These are phyloP conservation scores for Litchi chinensis DNA, from an alignment of 345 rosid genomes.

Conservation along the genomic window DNA sequence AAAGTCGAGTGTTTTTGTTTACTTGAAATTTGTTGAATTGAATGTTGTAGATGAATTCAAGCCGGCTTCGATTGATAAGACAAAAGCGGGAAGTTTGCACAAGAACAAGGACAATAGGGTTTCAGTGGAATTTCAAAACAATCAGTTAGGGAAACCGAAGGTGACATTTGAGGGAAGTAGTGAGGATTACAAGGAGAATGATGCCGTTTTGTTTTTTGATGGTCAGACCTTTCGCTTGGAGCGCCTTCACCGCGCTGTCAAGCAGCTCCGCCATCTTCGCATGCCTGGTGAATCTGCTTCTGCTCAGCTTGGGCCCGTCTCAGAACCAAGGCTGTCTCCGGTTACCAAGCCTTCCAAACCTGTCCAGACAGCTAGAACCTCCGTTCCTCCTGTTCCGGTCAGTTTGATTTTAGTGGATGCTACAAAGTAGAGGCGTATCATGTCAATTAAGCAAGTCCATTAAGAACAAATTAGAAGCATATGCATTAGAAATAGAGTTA, in stretches of 20 bases:
- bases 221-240: conserved; percentile 75
- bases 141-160: conserved; percentile 74
- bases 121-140: conserved; percentile 81
- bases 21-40: not conserved
- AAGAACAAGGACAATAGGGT: conserved; percentile 80
- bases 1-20: not conserved
- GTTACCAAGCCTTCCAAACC: conserved; percentile 54
- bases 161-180: conserved; percentile 87
- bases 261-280: conserved; percentile 71
- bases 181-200: conserved; percentile 81
- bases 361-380: conserved; percentile 37
- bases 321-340: conserved; percentile 58
- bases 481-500: not conserved
- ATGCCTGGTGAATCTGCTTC: conserved; percentile 66
- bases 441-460: not conserved
- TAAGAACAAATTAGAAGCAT: not conserved
- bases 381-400: conserved; percentile 55
- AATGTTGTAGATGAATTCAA: conserved; percentile 69
- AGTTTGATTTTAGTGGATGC: too few species aligned
- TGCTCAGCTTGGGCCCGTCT: conserved; percentile 32
- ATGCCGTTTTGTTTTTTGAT: conserved; percentile 77
- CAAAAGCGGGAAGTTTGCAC: conserved; percentile 61
- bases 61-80: conserved; percentile 89
- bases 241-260: conserved; percentile 78
- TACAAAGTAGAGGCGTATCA: not conserved